Evolutionary conservation across 176 grass and related monocot genomes (phyloP), one percentile per base, ranked within the genome.

Genomic region (Cenchrus purpureus): DNA sequence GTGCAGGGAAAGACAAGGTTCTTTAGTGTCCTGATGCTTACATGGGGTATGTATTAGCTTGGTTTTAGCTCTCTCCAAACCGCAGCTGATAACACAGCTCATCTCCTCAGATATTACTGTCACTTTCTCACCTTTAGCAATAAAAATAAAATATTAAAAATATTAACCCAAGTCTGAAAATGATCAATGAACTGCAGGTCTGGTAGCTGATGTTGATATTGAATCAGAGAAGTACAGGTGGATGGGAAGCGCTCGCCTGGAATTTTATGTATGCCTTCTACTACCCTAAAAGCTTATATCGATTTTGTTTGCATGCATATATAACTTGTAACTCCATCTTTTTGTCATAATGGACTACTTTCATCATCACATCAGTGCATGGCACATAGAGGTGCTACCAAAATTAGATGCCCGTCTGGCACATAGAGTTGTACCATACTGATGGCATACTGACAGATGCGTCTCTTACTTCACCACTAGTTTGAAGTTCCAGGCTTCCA

Each of bases 161-260:
- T 40, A 40, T 40, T 3, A 40, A 40, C 37, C 37, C 13, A 57
- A 66, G 2, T 34, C 62, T 91, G 79, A 92, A 83, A 89, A 84
- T 72, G 84, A 84, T 80, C 54, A 87, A n/a, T 61, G 64, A 68
- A 80, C 66, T 86, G 73, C 88, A 99, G 97, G 97, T 66, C 88
- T 99, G 63, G 84, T 99, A 62, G 97, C 97, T 79, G 97, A 99
- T 82, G 82, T 97, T 59, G 94, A 99, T 92, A 99, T 97, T 56
- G 94, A 99, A 59, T 99, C 94, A 20, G 97, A 99, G 85, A 99
- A 99, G 76, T 99, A 94, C 69, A 94, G 97, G 68, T 99, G 97
- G 97, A 91, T 99, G 94, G 94, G 94, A 87, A 94, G 94, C n/a
- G 93, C 88, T 84, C 97, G 97, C 32, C 72, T 99, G 69, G 90